Conservation (phyloP, 1,139 yeast genomes). For the Candida sojae region DNA sequence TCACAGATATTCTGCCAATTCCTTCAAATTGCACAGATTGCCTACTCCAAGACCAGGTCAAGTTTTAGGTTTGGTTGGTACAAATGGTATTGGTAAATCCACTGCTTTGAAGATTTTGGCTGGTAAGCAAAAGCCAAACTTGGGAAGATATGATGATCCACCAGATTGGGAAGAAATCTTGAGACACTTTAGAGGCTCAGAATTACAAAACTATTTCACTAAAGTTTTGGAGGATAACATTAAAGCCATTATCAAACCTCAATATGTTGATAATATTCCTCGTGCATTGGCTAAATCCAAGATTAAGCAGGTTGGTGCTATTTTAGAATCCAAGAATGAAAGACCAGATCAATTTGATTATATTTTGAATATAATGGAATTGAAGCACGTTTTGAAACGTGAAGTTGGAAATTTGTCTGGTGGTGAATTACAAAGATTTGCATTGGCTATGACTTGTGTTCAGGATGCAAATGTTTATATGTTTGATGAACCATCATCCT, state of each 20-base stretch:
- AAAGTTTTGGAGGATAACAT: constrained; percentile 91
- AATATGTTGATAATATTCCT: constrained; percentile 95
- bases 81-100: constrained; percentile 98
- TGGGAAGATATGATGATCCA: constrained; percentile 91
- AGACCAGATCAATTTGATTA: constrained; percentile 61
- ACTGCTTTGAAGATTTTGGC: constrained; percentile 97
- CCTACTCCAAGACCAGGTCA: constrained; percentile 99
- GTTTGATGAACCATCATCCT: constrained; percentile 99
- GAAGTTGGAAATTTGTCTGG: constrained; percentile 90
- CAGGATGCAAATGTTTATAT: constrained; percentile 94
- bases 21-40: constrained; percentile 93
- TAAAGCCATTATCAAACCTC: constrained; percentile 95
- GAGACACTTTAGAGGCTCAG: constrained; percentile 92
- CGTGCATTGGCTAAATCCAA: constrained; percentile 90
- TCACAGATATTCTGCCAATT: constrained; percentile 96
- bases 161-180: constrained; percentile 97
- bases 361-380: constrained; percentile 69
- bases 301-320: constrained; percentile 81
- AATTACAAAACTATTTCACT: constrained; percentile 92
- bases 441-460: constrained; percentile 95
- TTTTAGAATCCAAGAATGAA: constrained; percentile 73
- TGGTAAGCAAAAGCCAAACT: constrained; percentile 97
- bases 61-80: constrained; percentile 95
- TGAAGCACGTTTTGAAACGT: constrained; percentile 73
- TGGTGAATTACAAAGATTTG: constrained; percentile 98